A percentile compares a stretch with the other conserved stretches of the same genome.
These are phyloP conservation scores for Pneumocystis murina DNA, from an alignment of 1,139 yeast genomes.

Conservation along the genomic window DNA sequence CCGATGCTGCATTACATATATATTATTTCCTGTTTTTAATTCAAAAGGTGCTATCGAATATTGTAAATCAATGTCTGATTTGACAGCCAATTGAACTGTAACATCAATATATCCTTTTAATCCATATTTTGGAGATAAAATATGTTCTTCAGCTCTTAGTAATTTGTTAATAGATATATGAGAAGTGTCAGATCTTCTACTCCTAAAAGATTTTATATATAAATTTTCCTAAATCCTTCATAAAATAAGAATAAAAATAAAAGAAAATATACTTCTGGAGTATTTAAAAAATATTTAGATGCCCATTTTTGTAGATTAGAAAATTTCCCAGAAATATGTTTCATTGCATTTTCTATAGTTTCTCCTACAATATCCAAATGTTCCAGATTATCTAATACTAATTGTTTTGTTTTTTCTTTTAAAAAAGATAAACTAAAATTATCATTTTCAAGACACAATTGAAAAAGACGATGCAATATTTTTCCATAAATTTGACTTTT, in stretches of 20 bases:
- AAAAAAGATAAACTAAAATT: conserved; percentile 35
- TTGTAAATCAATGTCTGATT: conserved; percentile 19
- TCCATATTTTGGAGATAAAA: conserved; percentile 85
- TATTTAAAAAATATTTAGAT: conserved; percentile 27
- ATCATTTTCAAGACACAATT: conserved; percentile 39
- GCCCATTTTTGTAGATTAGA: conserved; percentile 56
- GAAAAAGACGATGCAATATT: conserved; percentile 66
- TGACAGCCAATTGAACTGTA: conserved; percentile 48
- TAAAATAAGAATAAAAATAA: conserved; percentile 1
- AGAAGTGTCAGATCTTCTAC: neutral
- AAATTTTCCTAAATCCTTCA: neutral
- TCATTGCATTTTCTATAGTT: conserved; percentile 33
- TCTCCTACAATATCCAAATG: conserved; percentile 46
- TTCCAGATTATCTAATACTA: conserved; percentile 32
- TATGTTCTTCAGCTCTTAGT: conserved; percentile 74
- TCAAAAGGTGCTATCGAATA: conserved; percentile 47
- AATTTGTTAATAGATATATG: conserved; percentile 40
- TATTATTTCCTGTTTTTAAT: conserved; percentile 59
- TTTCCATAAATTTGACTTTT: conserved; percentile 59
- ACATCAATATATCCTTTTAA: conserved; percentile 86
- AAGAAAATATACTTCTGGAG: conserved; percentile 16
- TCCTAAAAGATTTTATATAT: neutral
- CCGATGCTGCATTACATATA: conserved; percentile 50
- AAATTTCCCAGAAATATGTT: conserved; percentile 37
- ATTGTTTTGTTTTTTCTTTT: conserved; percentile 30